Base-by-base conservation (phyloP, 306 rosid genomes). In the Potentilla sterilis region DNA sequence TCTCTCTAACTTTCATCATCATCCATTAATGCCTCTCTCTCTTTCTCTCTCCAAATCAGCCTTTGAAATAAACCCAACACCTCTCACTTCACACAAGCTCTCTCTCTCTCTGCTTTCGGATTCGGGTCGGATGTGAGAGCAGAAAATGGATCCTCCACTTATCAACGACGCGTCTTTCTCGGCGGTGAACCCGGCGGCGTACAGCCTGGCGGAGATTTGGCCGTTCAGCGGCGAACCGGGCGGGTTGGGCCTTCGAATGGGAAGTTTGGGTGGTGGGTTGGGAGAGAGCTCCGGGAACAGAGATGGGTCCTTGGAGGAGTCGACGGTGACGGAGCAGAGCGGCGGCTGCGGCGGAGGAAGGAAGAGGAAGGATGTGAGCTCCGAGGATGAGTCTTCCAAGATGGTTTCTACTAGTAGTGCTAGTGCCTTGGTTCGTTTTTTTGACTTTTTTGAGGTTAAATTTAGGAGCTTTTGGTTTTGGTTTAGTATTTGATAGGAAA, bases 121-220 rank as follows among this genome's bases (percentile, higher is more conserved):
- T 1, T 28, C 67, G 52, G 77, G 84, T 75, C 34, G 77, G 54
- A 82, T 82, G 75, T 35, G 71, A 44, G 52, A 7, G 28, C 1
- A 21, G 3, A 52, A 16, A 81, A 94, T 95, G 99, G 99, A 95
- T 67, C 88, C 89, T 76, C 89, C 92, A 2, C 79, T 95, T 12
- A 69, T 95, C 68, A 85, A 85, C 74, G 97, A 92, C 65, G 85
- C 93, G 6, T 86, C 93, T 44, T 95, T 90, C 88, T 90, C 97
- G 18, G 83, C 91, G 2, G 85, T 92, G 4, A 89, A 93, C 71
- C 92, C 90, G 21, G 86, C 96, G 11, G 77, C 96, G 4, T 93
- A 87, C 80, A 76, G 86, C 80, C 80, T 95, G 75, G 93, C 90
- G 2, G 95, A 88, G 83, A 88, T 95, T 89, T 95, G 98, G 98